phyloP scores from a whole-genome alignment of 2,329 filamentous ascomycete species.

The Thielaviopsis ethacetica region DNA sequence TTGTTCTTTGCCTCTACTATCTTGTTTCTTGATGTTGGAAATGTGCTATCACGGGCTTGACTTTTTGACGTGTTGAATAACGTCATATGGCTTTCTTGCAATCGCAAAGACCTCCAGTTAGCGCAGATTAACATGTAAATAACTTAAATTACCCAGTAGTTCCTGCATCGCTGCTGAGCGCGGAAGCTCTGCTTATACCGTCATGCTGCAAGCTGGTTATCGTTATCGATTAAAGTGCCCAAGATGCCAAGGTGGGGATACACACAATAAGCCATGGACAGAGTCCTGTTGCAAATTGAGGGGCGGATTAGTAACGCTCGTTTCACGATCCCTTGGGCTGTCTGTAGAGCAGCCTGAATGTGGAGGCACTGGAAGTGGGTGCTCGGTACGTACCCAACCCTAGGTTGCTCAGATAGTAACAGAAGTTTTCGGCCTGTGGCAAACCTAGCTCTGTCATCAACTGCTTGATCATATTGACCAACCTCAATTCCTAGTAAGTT shows the following conservation, averaged over 20 bases:
- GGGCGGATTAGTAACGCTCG: neutral
- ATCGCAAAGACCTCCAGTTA: neutral
- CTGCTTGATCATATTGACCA: neutral
- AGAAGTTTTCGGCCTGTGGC: slow-evolving; percentile 11
- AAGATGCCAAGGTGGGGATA: neutral
- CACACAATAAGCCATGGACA: neutral
- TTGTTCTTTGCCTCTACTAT: neutral
- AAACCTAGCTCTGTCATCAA: slow-evolving; percentile 11
- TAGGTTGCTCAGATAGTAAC: slow-evolving; percentile 8
- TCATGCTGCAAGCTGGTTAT: neutral
- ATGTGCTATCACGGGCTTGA: neutral
- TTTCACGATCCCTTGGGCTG: neutral
- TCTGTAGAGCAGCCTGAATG: slow-evolving; percentile 9
- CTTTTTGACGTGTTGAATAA: neutral
- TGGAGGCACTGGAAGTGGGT: slow-evolving; percentile 5
- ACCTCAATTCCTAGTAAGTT: slow-evolving; percentile 1
- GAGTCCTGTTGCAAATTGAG: neutral
- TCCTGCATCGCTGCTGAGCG: neutral
- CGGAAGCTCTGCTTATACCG: neutral
- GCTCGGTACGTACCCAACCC: slow-evolving; percentile 6
- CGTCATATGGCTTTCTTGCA: neutral
- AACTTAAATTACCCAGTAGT: neutral
- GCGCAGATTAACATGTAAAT: neutral
- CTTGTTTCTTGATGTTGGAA: neutral
- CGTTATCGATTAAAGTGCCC: neutral